Conservation (phyloP, 148 eudicot species). For the Silene conica region DNA sequence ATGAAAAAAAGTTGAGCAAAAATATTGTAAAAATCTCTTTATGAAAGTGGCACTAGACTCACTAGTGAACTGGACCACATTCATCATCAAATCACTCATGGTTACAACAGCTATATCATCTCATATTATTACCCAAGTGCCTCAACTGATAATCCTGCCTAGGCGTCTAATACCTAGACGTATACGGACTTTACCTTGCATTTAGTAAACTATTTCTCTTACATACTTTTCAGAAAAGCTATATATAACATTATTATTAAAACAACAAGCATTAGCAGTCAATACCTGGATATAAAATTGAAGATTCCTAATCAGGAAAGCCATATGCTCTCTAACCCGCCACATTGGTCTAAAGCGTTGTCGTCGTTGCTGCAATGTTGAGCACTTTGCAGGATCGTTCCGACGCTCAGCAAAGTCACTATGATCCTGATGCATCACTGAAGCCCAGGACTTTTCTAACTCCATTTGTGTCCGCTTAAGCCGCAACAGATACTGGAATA, state of each 20-base stretch:
- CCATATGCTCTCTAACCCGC: conserved; percentile 99
- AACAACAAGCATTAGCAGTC: background rate
- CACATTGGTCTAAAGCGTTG: conserved; percentile 89
- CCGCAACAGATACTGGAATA: conserved; percentile 86
- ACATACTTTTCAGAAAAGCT: background rate
- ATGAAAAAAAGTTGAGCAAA: no score
- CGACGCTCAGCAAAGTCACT: conserved; percentile 68
- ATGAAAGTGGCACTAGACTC: background rate
- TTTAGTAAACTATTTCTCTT: background rate
- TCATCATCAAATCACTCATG: background rate
- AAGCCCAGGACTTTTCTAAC: conserved; percentile 97
- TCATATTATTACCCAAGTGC: background rate
- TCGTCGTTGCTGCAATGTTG: conserved; percentile 60
- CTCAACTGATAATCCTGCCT: background rate
- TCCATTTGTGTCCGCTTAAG: conserved; percentile 98
- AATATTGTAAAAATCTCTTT: background rate
- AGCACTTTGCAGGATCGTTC: conserved; percentile 41
- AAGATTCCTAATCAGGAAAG: conserved; percentile 89
- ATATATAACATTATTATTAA: background rate
- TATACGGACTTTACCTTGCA: background rate
- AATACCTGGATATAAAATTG: conserved; percentile 94
- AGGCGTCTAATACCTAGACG: background rate
- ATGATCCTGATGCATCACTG: conserved; percentile 96
- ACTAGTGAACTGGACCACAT: background rate
- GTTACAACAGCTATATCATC: background rate